phyloP scores from a whole-genome alignment of 2,329 filamentous ascomycete species.

The Pseudopithomyces chartarum region DNA sequence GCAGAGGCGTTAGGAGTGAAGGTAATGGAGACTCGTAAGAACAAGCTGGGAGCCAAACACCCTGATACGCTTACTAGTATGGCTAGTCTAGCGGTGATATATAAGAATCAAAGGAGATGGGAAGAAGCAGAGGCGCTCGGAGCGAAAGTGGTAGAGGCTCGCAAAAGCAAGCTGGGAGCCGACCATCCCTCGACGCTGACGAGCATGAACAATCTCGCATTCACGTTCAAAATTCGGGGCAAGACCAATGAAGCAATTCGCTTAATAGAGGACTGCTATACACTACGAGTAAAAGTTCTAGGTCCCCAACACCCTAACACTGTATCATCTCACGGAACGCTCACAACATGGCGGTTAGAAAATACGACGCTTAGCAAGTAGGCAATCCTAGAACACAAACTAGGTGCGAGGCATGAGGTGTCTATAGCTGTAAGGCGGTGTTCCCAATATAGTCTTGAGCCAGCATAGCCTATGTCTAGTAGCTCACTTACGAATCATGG shows the following conservation, averaged over 20 bases:
- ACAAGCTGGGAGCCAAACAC: too few species aligned
- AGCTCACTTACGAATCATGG: too few species aligned
- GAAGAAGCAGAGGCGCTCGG: not conserved
- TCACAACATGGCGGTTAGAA: not conserved
- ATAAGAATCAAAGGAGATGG: not conserved
- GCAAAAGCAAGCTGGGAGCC: not conserved
- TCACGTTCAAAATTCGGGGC: not conserved
- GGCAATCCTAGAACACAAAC: too few species aligned
- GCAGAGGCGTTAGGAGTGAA: not conserved
- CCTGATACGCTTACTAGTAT: too few species aligned
- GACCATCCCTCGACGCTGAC: not conserved
- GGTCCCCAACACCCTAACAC: not conserved
- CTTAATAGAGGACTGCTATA: not conserved
- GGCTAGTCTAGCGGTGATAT: not conserved
- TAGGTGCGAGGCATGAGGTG: too few species aligned
- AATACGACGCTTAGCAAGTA: too few species aligned
- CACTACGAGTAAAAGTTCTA: not conserved
- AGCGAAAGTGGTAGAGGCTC: not conserved
- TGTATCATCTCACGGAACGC: not conserved
- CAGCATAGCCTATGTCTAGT: too few species aligned
- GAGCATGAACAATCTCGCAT: not conserved
- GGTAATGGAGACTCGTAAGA: too few species aligned
- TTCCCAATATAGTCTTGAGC: too few species aligned
- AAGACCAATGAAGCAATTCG: not conserved
- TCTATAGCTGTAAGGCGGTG: too few species aligned